Base-by-base conservation (phyloP, 163 green algal genomes). In the Chloromonas sp. region DNA sequence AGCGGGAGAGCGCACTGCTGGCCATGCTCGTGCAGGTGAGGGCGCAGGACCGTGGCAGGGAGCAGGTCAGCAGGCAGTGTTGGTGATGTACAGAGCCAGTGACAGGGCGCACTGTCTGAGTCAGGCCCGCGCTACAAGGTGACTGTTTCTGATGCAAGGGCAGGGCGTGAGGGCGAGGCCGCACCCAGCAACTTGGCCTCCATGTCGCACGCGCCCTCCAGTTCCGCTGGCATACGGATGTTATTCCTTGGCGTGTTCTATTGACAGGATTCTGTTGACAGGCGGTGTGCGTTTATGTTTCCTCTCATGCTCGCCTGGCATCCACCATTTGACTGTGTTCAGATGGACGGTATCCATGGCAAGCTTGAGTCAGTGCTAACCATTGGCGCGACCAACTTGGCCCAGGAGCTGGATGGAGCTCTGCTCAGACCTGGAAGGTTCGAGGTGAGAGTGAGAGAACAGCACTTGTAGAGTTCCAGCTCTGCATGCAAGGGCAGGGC, bases 271-370 rank as follows among this genome's bases (percentile, higher is more conserved):
- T 36, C 36, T 36, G 36, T 36, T 36, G 36, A 36, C 36, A 36
- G 36, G 36, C 36, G 36, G 36, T 36, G 36, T 74, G 66, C 66
- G 66, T 74, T 74, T 5, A 74, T 5, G 11, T 74, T 74, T 15
- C 66, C 66, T 74, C 5, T 11, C 11, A 11, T 74, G 66, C 5
- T 74, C 66, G 5, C 66, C 66, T 11, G 5, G 5, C 66, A 5
- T 11, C 66, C 66, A 74, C 11, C 66, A 11, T 74, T 5, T 74
- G 5, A 74, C 66, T 15, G 5, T 11, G 66, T 74, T 74, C 66
- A 91, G 84, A 97, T 99, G 95, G 96, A 99, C 87, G 96, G 96
- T 11, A 91, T 99, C 83, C 92, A 96, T 60, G 88, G 85, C 82
- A 87, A 89, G 70, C 79, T 88, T n/a, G 89, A 92, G 82, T 76